Evolutionary conservation across 306 rosid genomes (phyloP).

Genomic region (Vachellia collinsii): DNA sequence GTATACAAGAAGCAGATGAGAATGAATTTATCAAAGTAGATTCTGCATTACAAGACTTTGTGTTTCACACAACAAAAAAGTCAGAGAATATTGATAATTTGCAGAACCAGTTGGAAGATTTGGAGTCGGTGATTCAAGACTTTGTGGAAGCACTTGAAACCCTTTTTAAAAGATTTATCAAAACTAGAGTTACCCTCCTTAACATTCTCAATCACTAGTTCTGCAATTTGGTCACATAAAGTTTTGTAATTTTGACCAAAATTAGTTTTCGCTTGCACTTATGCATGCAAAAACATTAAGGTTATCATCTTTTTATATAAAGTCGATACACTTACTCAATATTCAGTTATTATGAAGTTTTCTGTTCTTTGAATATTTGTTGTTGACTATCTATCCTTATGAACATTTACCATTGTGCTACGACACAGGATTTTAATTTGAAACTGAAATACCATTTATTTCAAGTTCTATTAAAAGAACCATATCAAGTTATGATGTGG

Average conservation of each 20-base stretch:
- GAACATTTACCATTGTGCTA: neutral
- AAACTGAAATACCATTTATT: neutral
- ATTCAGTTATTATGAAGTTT: neutral
- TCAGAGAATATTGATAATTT: neutral
- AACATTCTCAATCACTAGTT: conserved; percentile 18
- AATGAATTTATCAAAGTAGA: conserved; percentile 23
- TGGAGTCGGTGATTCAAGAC: conserved; percentile 15
- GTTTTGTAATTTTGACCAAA: neutral
- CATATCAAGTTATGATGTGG: neutral
- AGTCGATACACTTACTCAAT: neutral
- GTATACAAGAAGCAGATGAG: neutral
- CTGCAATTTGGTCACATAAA: neutral
- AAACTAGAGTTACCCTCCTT: conserved; percentile 9
- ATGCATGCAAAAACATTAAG: neutral
- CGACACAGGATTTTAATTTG: neutral
- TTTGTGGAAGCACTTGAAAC: neutral
- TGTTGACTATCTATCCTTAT: conserved; percentile 12
- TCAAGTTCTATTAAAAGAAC: neutral
- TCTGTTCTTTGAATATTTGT: neutral
- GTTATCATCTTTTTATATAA: neutral
- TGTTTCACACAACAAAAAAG: neutral
- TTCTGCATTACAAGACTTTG: neutral
- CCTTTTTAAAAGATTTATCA: conserved; percentile 4
- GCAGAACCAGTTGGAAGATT: conserved; percentile 5
- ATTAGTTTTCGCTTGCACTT: neutral